Base-by-base conservation (phyloP, 2,329 filamentous ascomycete genomes). In the Stromatinia cepivora region DNA sequence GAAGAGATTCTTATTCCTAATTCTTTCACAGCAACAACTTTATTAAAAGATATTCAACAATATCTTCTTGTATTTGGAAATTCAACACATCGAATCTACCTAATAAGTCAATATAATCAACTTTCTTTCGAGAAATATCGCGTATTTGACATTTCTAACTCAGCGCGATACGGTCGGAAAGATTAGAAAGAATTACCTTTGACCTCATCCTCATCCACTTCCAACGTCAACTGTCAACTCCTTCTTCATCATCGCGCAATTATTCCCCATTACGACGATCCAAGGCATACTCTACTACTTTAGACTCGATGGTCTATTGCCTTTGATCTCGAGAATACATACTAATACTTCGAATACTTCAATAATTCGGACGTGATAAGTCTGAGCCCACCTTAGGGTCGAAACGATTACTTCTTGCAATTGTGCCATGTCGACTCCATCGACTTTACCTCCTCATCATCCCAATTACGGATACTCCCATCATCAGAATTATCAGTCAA, bases 381-480 rank as follows among this genome's bases (percentile, higher is more conserved):
- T 67, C 68, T 70, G 56, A 70, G 68, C 64, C 52, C 68, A 70
- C 61, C 61, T 42, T 66, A 70, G 73, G 70, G 72, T 68, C 73
- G 70, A 73, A 64, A 72, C 70, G 66, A 67, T 72, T 28, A 62
- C 61, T 64, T 31, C 28, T 28, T 64, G 59, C 66, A 54, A 63
- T 64, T 71, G 70, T 75, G 75, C 72, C 72, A 94, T 94, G 92
- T 94, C 92, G 84, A 93, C 91, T 75, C 91, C 92, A 75, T 92
- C 91, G 72, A 90, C 89, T 75, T 84, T 92, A 78, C 88, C 89
- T 79, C 87, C 86, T 77, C 88, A 90, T 80, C 87, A 88, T 80
- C 85, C 86, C 72, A 85, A 86, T 77, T 88, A 89, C 82, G 83
- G 81, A 74, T 89, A 89, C 77, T 84, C 87, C 66, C 83, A 84